Percentiles rank a stretch among this genome's conserved stretches.
Conservation (phyloP, 169 alveolate species). For the Pseudocohnilembus persalinus region DNA sequence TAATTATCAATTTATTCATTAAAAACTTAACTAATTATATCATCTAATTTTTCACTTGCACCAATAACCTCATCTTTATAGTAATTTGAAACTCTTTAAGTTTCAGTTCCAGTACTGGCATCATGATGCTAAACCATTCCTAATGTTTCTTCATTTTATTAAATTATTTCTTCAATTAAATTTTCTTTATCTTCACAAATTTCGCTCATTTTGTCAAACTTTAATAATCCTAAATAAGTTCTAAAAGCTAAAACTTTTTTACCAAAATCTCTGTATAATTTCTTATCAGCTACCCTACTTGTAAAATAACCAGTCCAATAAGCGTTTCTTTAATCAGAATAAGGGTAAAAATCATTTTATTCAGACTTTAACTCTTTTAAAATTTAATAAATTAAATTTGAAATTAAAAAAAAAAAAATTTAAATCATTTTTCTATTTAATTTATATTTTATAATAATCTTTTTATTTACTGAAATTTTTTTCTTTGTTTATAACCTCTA, state of each 20-base stretch:
- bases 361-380: slow-evolving; percentile 1
- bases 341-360: slow-evolving; percentile 74
- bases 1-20: background rate
- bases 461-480: no score
- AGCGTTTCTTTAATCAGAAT: slow-evolving; percentile 50
- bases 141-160: slow-evolving; percentile 46
- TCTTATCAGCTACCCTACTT: slow-evolving; percentile 48
- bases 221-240: slow-evolving; percentile 3
- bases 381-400: slow-evolving; percentile 1
- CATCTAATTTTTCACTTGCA: slow-evolving; percentile 11
- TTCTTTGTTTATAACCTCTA: no score
- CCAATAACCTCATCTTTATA: slow-evolving; percentile 31
- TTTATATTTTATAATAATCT: no score
- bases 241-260: slow-evolving; percentile 19
- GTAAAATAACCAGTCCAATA: slow-evolving; percentile 84
- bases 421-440: no score
- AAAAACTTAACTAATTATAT: background rate
- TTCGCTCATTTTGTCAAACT: background rate
- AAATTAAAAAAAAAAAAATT: no score
- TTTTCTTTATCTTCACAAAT: background rate
- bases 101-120: slow-evolving; percentile 73
- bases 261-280: slow-evolving; percentile 17
- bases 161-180: background rate
- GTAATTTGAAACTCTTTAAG: slow-evolving; percentile 64
- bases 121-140: slow-evolving; percentile 39